phyloP scores from a whole-genome alignment of 306 rosid genomes.

The Quercus ilex region DNA sequence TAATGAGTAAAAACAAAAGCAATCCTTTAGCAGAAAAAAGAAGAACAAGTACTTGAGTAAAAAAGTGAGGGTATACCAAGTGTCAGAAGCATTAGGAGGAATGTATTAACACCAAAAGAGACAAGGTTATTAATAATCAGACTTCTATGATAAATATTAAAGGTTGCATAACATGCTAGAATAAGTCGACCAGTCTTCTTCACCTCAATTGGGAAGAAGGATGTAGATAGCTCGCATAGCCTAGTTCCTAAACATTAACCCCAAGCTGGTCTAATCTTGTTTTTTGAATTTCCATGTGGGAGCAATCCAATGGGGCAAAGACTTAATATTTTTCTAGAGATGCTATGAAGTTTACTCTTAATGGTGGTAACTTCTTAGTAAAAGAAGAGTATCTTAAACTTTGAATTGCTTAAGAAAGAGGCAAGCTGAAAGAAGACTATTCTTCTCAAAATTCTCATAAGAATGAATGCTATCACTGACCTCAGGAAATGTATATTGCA shows the following conservation, averaged over 20 bases:
- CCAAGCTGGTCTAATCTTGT: background rate
- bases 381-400: background rate
- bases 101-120: background rate
- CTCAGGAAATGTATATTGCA: slow-evolving; percentile 78
- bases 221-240: background rate
- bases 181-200: background rate
- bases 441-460: background rate
- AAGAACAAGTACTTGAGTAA: background rate
- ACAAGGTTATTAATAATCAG: background rate
- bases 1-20: background rate
- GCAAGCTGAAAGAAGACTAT: background rate
- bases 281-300: background rate
- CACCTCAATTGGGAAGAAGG: background rate
- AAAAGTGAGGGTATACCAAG: background rate
- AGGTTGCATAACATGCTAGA: background rate
- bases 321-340: background rate
- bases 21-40: background rate
- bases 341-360: background rate
- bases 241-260: background rate
- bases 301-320: background rate
- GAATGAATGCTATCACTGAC: slow-evolving; percentile 34
- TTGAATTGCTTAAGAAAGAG: background rate
- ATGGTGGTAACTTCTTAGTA: background rate
- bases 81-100: background rate
- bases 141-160: background rate